phyloP scores from a whole-genome alignment of 2,329 filamentous ascomycete genomes.

The Ophiostoma triangulosporum region DNA sequence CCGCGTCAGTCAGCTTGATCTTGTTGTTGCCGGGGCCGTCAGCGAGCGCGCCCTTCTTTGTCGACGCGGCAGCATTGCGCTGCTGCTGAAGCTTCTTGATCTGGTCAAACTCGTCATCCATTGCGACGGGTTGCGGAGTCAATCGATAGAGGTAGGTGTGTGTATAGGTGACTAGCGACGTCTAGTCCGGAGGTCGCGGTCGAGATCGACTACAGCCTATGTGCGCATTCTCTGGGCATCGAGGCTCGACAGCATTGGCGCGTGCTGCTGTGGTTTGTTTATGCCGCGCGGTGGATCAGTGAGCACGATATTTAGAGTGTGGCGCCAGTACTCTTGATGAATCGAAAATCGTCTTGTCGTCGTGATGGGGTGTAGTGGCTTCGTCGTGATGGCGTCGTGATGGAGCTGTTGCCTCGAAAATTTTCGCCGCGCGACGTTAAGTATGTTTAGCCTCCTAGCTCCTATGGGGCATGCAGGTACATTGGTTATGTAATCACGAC shows the following conservation, averaged over 20 bases:
- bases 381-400: neutral
- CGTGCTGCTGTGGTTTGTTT: conserved; percentile 1
- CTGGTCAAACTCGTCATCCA: conserved; percentile 57
- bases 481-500: neutral
- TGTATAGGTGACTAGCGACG: neutral
- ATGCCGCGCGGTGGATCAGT: neutral
- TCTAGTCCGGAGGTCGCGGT: neutral
- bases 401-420: conserved; percentile 6
- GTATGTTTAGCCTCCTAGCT: neutral
- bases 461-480: neutral
- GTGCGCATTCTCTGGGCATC: conserved; percentile 8
- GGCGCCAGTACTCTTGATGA: no score
- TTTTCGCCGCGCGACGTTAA: conserved; percentile 6
- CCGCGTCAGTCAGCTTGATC: conserved; percentile 71
- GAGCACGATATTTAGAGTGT: no score
- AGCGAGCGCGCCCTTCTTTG: conserved; percentile 69
- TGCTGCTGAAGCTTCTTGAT: conserved; percentile 83
- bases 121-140: neutral
- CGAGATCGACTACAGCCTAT: conserved; percentile 2
- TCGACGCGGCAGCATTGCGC: conserved; percentile 68
- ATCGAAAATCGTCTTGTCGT: neutral
- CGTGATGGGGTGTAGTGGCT: neutral
- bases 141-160: neutral
- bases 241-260: conserved; percentile 6
- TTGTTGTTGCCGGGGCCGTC: conserved; percentile 45